phyloP scores from a whole-genome alignment of 2,329 filamentous ascomycete genomes.

The Fusarium poae region DNA sequence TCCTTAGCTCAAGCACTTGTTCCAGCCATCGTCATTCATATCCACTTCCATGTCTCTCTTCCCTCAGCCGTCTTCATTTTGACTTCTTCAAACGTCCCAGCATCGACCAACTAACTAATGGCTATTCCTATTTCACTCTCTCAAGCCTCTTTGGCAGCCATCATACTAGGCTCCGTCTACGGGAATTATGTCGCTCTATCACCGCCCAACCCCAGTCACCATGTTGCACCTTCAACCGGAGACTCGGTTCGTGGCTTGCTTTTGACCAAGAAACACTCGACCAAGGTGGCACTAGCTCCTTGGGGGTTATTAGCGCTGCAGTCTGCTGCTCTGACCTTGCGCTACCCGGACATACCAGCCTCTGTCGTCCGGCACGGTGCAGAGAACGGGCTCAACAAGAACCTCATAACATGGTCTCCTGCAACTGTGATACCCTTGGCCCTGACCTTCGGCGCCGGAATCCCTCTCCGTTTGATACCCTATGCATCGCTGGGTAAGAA shows the following conservation, averaged over 20 bases:
- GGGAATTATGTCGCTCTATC: slow-evolving; percentile 52
- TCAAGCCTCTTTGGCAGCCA: slow-evolving; percentile 39
- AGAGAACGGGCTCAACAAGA: slow-evolving; percentile 51
- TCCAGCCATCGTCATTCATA: slow-evolving; percentile 6
- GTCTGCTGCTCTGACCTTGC: slow-evolving; percentile 39
- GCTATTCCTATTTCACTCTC: slow-evolving; percentile 11
- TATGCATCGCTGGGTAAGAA: slow-evolving; percentile 62
- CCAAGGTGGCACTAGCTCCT: slow-evolving; percentile 43
- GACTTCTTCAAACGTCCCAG: neutral
- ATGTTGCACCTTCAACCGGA: slow-evolving; percentile 24
- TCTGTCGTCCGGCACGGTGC: slow-evolving; percentile 49
- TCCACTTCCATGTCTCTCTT: neutral
- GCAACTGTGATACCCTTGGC: slow-evolving; percentile 53
- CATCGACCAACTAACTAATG: slow-evolving; percentile 3
- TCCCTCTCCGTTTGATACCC: slow-evolving; percentile 54
- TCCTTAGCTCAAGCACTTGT: neutral
- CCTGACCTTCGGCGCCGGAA: slow-evolving; percentile 51
- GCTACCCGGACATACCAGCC: slow-evolving; percentile 38
- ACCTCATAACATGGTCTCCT: slow-evolving; percentile 55
- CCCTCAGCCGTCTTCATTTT: neutral
- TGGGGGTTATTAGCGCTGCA: slow-evolving; percentile 43
- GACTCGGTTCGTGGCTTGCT: slow-evolving; percentile 45
- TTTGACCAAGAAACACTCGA: slow-evolving; percentile 47
- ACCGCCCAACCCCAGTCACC: slow-evolving; percentile 50
- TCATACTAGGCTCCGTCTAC: slow-evolving; percentile 48